These are phyloP conservation scores for Zea luxurians DNA, from an alignment of 176 grass and related monocot genomes.

Conservation along the genomic window DNA sequence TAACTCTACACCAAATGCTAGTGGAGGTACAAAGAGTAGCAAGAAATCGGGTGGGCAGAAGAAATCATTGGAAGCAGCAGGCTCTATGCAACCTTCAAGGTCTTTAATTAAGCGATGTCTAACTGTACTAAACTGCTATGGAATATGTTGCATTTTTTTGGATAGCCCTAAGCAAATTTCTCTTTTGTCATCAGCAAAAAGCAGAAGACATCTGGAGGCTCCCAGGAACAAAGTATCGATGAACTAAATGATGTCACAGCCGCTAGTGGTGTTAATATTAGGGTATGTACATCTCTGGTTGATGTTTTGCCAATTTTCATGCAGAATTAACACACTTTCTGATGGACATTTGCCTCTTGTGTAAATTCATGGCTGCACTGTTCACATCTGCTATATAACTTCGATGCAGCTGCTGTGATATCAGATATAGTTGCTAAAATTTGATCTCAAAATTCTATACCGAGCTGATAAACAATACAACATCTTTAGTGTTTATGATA, in stretches of 20 bases:
- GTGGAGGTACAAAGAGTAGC: slow-evolving; percentile 44
- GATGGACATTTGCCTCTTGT: not conserved
- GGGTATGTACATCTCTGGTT: slow-evolving; percentile 51
- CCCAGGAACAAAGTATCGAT: slow-evolving; percentile 93
- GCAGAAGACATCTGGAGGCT: slow-evolving; percentile 82
- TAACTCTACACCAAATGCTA: slow-evolving; percentile 38
- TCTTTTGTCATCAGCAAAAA: slow-evolving; percentile 72
- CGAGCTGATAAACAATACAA: not conserved
- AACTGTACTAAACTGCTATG: slow-evolving; percentile 18
- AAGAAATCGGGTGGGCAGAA: slow-evolving; percentile 93
- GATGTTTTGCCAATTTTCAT: slow-evolving; percentile 26
- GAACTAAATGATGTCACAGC: slow-evolving; percentile 99
- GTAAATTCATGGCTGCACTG: not conserved
- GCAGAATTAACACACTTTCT: not conserved
- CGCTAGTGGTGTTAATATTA: slow-evolving; percentile 97
- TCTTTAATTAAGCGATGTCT: slow-evolving; percentile 52
- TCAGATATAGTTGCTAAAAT: not conserved
- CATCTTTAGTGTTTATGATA: not conserved
- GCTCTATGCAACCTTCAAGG: slow-evolving; percentile 69
- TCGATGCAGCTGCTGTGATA: not conserved
- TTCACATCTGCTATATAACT: not conserved
- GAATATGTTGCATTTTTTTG: slow-evolving; percentile 29
- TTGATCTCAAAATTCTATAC: not conserved
- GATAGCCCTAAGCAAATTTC: slow-evolving; percentile 29
- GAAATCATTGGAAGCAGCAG: slow-evolving; percentile 67